phyloP scores from a whole-genome alignment of 1,284 basidiomycete species.

The Ceratobasidium sp. region DNA sequence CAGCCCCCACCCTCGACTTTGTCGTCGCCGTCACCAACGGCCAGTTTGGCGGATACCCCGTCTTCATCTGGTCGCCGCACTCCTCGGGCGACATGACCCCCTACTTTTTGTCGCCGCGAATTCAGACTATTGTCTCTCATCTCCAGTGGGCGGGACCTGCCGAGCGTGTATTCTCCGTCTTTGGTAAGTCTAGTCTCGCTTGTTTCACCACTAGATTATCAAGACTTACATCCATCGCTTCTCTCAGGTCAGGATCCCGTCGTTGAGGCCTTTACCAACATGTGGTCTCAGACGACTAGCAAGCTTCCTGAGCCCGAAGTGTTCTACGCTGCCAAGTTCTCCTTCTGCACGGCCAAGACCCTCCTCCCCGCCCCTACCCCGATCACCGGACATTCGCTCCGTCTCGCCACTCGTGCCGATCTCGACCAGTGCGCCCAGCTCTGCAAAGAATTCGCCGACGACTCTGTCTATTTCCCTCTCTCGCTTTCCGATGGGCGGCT shows the following conservation, averaged over 20 bases:
- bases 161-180: slow-evolving; percentile 72
- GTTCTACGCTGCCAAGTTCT: slow-evolving; percentile 72
- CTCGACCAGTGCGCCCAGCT: slow-evolving; percentile 59
- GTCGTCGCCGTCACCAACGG: slow-evolving; percentile 68
- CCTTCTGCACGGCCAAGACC: slow-evolving; percentile 63
- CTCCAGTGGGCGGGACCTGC: slow-evolving; percentile 57
- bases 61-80: slow-evolving; percentile 64
- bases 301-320: slow-evolving; percentile 57
- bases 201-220: slow-evolving; percentile 10
- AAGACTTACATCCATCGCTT: slow-evolving; percentile 17
- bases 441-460: slow-evolving; percentile 66
- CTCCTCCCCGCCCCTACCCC: slow-evolving; percentile 57
- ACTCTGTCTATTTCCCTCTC: slow-evolving; percentile 69
- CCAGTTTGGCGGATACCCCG: slow-evolving; percentile 65
- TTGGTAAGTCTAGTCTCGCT: slow-evolving; percentile 56
- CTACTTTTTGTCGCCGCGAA: slow-evolving; percentile 54
- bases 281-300: slow-evolving; percentile 62
- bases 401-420: slow-evolving; percentile 56
- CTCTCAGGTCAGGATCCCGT: slow-evolving; percentile 57
- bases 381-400: slow-evolving; percentile 57
- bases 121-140: slow-evolving; percentile 56
- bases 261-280: slow-evolving; percentile 60
- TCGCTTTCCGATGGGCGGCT: slow-evolving; percentile 57
- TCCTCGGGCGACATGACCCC: slow-evolving; percentile 54
- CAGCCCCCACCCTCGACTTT: slow-evolving; percentile 59